A percentile compares a stretch with the other conserved stretches of the same genome.
phyloP scores from a whole-genome alignment of 305 asterid genomes.

The Euphrasia arctica region DNA sequence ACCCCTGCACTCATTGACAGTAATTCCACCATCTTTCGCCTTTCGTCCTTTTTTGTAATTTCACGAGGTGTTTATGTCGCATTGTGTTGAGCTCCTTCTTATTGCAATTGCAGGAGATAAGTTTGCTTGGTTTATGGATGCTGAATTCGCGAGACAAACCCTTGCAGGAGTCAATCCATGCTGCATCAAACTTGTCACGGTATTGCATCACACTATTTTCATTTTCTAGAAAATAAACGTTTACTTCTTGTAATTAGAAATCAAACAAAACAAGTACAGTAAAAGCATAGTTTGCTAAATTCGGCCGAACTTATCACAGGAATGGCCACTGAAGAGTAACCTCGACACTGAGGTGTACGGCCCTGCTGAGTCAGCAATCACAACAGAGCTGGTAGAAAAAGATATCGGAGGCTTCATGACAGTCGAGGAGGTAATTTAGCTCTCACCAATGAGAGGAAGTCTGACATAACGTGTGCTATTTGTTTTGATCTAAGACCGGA shows the following conservation, averaged over 20 bases:
- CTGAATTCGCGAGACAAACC: conserved; percentile 76
- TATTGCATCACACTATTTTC: conserved; percentile 17
- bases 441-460: not conserved
- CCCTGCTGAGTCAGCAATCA: conserved; percentile 67
- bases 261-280: no score
- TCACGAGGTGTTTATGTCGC: not conserved
- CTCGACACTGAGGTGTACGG: conserved; percentile 74
- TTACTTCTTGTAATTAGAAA: no score
- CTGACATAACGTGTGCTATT: not conserved
- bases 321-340: conserved; percentile 77
- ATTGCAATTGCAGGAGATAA: conserved; percentile 53
- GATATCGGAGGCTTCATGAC: conserved; percentile 49
- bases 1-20: conserved; percentile 55
- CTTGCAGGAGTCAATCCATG: conserved; percentile 77
- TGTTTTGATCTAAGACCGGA: not conserved
- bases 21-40: conserved; percentile 24
- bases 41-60: not conserved
- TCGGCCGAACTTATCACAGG: conserved; percentile 33
- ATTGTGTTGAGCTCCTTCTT: conserved; percentile 1
- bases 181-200: conserved; percentile 59
- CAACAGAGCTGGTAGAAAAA: conserved; percentile 44
- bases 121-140: conserved; percentile 74
- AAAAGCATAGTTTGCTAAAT: not conserved
- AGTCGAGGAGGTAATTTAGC: conserved; percentile 52
- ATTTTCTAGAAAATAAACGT: not conserved